Evolutionary conservation across 805 yeast species (phyloP).

Genomic region (Monosporozyma yasuniensis): DNA sequence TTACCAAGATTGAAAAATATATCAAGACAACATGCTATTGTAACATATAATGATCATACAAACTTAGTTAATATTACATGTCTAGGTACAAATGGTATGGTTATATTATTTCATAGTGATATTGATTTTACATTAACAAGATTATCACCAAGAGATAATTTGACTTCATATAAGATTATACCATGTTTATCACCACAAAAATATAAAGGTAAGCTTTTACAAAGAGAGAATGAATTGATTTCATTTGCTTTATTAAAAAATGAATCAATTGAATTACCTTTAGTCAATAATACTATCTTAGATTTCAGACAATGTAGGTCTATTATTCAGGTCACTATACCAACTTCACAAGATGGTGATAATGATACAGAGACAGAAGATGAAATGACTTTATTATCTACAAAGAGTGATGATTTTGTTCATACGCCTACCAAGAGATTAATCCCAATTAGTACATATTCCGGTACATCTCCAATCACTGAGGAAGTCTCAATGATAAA

Average conservation of each 20-base stretch:
- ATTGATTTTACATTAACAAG: constrained; percentile 29
- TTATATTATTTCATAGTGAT: constrained; percentile 50
- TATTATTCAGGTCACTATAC: constrained; percentile 39
- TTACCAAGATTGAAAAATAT: constrained; percentile 27
- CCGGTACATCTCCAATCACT: constrained; percentile 13
- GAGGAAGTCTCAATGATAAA: constrained; percentile 1
- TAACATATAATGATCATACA: constrained; percentile 33
- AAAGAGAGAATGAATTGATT: constrained; percentile 13
- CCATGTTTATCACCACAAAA: neutral
- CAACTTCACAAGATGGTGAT: constrained; percentile 31
- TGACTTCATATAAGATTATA: neutral
- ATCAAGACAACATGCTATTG: constrained; percentile 28
- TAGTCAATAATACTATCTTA: constrained; percentile 48
- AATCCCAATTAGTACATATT: constrained; percentile 4
- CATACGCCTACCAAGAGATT: constrained; percentile 15
- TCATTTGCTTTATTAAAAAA: constrained; percentile 34
- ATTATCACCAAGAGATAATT: constrained; percentile 11
- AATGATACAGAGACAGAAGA: constrained; percentile 37
- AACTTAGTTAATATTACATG: constrained; percentile 51
- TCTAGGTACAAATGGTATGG: constrained; percentile 74
- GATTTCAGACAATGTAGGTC: constrained; percentile 53
- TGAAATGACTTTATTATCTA: constrained; percentile 21
- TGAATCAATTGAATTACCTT: constrained; percentile 60
- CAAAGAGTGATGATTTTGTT: constrained; percentile 15
- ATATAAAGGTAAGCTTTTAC: constrained; percentile 6